Evolutionary conservation across 352 stramenopile species (phyloP), one percentile per base, ranked within the genome.

Genomic region (Phytophthora podocarpi): DNA sequence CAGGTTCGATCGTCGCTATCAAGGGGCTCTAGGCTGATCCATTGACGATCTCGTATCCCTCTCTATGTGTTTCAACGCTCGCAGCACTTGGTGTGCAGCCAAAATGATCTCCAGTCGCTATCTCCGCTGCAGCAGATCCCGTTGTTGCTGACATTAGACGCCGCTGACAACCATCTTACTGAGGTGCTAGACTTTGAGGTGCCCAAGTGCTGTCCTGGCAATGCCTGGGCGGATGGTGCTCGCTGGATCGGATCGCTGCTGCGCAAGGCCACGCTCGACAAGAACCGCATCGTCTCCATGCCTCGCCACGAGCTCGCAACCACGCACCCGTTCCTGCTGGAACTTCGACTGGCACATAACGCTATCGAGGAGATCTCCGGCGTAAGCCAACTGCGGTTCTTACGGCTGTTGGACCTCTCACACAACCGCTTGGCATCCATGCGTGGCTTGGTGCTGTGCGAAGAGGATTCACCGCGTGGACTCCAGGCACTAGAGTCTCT

Each of bases 331-430:
- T 93, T 90, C 43, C 49, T 93, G 9, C 67, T 85, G 31, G 82
- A 93, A 64, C 70, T 93, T 12, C 46, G 74, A 12, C 59, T 93
- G 15, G 69, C 78, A 7, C 69, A 89, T 40, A 91, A 93, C 40
- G 42, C 59, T 4, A 85, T 91, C 36, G 57, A 56, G 6, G 69
- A 74, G 8, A 78, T 91, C 13, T 64, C 76, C 5, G 78, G 84
- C 8, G 51, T 93, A 32, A 55, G 70, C 13, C 43, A 68, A 5
- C 63, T 93, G 20, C 76, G 76, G 6, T 91, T 89, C 51, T 63
- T 93, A 21, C 78, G 83, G 16, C 56, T 90, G 12, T 46, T 93
- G 5, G 80, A 91, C 46, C 66, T 93, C 2, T 91, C 84, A 13
- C 64, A 89, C 67, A 93, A 93, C 37, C 56, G 52, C 5, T 67